phyloP scores from a whole-genome alignment of 108 stramenopile genomes.

The Cyclotella sp. region DNA sequence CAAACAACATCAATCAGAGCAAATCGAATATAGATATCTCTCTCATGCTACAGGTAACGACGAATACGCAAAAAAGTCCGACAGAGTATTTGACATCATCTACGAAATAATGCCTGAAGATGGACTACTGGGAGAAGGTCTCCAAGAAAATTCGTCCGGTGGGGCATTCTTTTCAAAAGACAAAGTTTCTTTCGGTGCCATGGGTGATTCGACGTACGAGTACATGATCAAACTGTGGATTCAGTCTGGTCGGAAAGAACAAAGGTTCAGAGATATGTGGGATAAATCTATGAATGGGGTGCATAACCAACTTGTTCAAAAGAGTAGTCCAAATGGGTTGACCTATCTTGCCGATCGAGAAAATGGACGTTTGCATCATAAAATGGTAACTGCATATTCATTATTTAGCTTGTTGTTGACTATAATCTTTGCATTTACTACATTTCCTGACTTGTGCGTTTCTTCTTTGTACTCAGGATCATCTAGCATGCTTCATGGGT shows the following conservation, averaged over 20 bases:
- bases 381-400: slow-evolving; percentile 55
- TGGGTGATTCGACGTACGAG: slow-evolving; percentile 88
- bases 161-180: slow-evolving; percentile 57
- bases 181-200: slow-evolving; percentile 80
- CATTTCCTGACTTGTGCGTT: too few species aligned
- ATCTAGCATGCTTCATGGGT: slow-evolving; percentile 95
- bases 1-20: not conserved
- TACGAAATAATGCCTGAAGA: slow-evolving; percentile 58
- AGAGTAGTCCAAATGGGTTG: slow-evolving; percentile 74
- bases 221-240: slow-evolving; percentile 97
- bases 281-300: slow-evolving; percentile 90
- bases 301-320: slow-evolving; percentile 72
- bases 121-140: slow-evolving; percentile 61
- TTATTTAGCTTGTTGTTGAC: too few species aligned
- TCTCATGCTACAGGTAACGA: slow-evolving; percentile 70
- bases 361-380: slow-evolving; percentile 55
- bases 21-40: slow-evolving; percentile 88
- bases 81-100: slow-evolving; percentile 74
- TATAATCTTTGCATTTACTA: too few species aligned
- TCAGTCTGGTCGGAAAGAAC: slow-evolving; percentile 81
- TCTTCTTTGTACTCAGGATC: slow-evolving; percentile 52
- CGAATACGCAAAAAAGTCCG: slow-evolving; percentile 74
- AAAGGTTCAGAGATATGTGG: slow-evolving; percentile 84
- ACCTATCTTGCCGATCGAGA: slow-evolving; percentile 85
- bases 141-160: slow-evolving; percentile 24